These are phyloP conservation scores for Fusarium heterosporum DNA, from an alignment of 2,329 filamentous ascomycete species.

Conservation along the genomic window DNA sequence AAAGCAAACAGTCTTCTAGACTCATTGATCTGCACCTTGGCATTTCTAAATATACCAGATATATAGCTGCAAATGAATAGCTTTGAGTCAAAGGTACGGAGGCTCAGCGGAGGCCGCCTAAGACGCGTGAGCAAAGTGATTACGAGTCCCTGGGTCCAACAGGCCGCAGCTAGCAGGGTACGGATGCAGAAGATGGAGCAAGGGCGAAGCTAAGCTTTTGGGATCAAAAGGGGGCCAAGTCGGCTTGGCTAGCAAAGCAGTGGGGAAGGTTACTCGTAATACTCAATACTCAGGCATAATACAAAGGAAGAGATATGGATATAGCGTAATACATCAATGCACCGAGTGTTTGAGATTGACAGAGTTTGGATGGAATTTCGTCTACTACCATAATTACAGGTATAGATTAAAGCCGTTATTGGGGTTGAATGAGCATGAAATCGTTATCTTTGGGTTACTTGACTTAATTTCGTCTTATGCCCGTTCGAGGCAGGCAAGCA, in stretches of 20 bases:
- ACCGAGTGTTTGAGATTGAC: slow-evolving; percentile 34
- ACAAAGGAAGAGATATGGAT: slow-evolving; percentile 3
- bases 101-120: slow-evolving; percentile 39
- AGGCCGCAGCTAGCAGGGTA: slow-evolving; percentile 21
- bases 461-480: slow-evolving; percentile 7
- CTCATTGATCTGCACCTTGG: slow-evolving; percentile 37
- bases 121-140: slow-evolving; percentile 29
- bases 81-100: slow-evolving; percentile 14
- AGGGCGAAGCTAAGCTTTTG: slow-evolving; percentile 36
- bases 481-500: slow-evolving; percentile 6
- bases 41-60: slow-evolving; percentile 39
- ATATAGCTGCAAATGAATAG: slow-evolving; percentile 2
- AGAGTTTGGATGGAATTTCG: slow-evolving; percentile 2
- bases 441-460: slow-evolving; percentile 7
- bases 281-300: background rate
- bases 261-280: slow-evolving; percentile 19
- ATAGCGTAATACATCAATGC: slow-evolving; percentile 7
- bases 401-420: background rate
- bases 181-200: slow-evolving; percentile 15
- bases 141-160: slow-evolving; percentile 33
- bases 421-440: background rate
- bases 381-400: background rate
- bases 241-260: slow-evolving; percentile 15
- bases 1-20: slow-evolving; percentile 20
- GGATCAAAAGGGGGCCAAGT: slow-evolving; percentile 21